Percentiles rank a stretch among this genome's conserved stretches.
Conservation (phyloP, 805 yeast species). For the Metschnikowia sp. region DNA sequence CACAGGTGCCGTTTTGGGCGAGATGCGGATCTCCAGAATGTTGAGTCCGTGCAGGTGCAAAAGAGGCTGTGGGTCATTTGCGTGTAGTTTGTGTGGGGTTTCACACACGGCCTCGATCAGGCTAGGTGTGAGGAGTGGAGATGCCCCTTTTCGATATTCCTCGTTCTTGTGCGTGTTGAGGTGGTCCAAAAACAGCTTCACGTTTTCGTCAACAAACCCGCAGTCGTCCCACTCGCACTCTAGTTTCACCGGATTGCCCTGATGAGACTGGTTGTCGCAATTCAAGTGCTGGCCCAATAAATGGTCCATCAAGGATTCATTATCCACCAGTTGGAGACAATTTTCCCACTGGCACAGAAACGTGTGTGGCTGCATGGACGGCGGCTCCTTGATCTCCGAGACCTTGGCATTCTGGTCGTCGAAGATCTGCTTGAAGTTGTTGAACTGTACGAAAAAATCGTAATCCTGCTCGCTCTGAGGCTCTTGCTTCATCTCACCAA, state of each 20-base stretch:
- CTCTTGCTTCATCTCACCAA: not conserved
- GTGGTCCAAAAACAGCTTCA: constrained; percentile 58
- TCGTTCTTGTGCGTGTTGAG: constrained; percentile 28
- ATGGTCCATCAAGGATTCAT: constrained; percentile 31
- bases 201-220: constrained; percentile 50
- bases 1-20: constrained; percentile 21
- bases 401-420: constrained; percentile 2
- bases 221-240: constrained; percentile 81
- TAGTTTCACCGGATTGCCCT: constrained; percentile 16
- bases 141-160: not conserved
- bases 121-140: constrained; percentile 12
- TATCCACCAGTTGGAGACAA: constrained; percentile 45
- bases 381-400: not conserved
- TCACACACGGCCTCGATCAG: constrained; percentile 7
- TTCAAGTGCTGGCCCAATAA: constrained; percentile 49
- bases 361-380: not conserved
- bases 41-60: constrained; percentile 13
- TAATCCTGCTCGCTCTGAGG: constrained; percentile 23
- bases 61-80: not conserved
- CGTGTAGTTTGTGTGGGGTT: not conserved
- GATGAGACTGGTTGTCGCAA: constrained; percentile 36
- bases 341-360: constrained; percentile 64
- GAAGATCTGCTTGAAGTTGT: constrained; percentile 24
- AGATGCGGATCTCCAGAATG: constrained; percentile 33
- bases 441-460: constrained; percentile 37